A percentile compares a stretch with the other conserved stretches of the same genome.
These are phyloP conservation scores for Abrus precatorius DNA, from an alignment of 306 rosid species.

Conservation along the genomic window DNA sequence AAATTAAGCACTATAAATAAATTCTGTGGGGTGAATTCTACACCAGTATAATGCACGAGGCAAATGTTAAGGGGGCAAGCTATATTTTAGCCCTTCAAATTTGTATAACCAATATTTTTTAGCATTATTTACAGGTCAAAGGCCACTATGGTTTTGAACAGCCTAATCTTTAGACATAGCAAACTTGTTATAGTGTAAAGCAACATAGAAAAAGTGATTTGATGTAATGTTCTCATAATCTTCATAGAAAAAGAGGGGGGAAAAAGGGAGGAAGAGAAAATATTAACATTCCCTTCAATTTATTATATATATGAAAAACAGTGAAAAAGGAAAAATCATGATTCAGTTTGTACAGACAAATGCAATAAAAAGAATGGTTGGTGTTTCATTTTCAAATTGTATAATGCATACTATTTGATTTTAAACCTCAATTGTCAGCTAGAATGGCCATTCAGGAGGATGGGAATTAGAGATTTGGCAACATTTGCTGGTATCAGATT, in stretches of 20 bases:
- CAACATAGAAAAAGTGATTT: neutral
- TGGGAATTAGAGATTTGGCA: neutral
- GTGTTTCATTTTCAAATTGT: neutral
- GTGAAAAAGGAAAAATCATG: neutral
- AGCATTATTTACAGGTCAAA: slow-evolving; percentile 29
- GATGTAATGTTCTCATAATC: neutral
- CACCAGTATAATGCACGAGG: neutral
- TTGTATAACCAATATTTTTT: neutral
- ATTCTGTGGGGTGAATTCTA: neutral
- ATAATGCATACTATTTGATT: neutral
- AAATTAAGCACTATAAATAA: neutral
- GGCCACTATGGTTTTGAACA: neutral
- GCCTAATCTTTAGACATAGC: neutral
- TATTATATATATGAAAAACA: neutral
- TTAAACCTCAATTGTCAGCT: neutral
- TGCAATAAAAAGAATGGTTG: neutral
- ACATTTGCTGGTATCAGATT: neutral
- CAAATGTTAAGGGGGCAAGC: neutral
- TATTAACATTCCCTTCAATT: neutral
- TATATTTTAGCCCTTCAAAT: neutral
- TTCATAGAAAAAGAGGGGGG: neutral
- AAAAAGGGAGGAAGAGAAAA: neutral
- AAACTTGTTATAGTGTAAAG: slow-evolving; percentile 1
- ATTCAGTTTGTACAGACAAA: neutral
- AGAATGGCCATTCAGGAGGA: neutral